A percentile compares a stretch with the other conserved stretches of the same genome.
These are phyloP conservation scores for Starmerella apis DNA, from an alignment of 805 yeast species.

Conservation along the genomic window DNA sequence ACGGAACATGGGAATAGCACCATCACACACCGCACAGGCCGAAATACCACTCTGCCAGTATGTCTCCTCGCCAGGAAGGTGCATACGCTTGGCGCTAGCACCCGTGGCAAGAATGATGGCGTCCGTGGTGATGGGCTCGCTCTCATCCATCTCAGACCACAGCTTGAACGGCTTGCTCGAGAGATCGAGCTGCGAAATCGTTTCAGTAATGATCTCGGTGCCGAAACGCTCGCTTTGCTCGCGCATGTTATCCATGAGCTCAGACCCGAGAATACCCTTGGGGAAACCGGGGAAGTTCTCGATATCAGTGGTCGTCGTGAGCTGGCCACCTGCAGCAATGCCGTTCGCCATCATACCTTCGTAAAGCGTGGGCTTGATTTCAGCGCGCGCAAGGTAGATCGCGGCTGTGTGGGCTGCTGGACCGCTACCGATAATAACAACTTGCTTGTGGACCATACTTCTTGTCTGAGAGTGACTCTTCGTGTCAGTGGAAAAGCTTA, in stretches of 20 bases:
- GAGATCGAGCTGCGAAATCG: constrained; percentile 84
- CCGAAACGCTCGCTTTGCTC: constrained; percentile 81
- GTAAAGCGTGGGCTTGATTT: constrained; percentile 81
- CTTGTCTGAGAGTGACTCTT: not conserved
- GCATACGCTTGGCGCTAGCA: constrained; percentile 92
- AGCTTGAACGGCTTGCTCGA: constrained; percentile 84
- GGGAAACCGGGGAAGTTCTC: constrained; percentile 99
- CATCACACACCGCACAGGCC: constrained; percentile 99
- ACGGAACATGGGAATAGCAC: constrained; percentile 98
- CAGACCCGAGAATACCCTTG: constrained; percentile 74
- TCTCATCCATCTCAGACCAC: constrained; percentile 95
- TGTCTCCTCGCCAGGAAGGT: constrained; percentile 89
- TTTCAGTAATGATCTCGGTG: constrained; percentile 88
- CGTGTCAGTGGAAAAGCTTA: constrained; percentile 7
- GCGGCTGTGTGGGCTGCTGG: constrained; percentile 99
- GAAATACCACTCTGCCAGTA: constrained; percentile 99
- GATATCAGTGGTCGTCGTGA: constrained; percentile 96
- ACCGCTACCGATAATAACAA: constrained; percentile 64
- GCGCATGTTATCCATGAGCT: constrained; percentile 89
- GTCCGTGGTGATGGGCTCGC: constrained; percentile 75
- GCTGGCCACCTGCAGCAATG: constrained; percentile 97
- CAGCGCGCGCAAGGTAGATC: constrained; percentile 92
- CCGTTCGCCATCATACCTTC: constrained; percentile 98
- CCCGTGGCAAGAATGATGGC: constrained; percentile 93
- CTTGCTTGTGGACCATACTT: constrained; percentile 27